Evolutionary conservation across 345 rosid genomes (phyloP), one percentile per base, ranked within the genome.

Genomic region (Hypericum perforatum): DNA sequence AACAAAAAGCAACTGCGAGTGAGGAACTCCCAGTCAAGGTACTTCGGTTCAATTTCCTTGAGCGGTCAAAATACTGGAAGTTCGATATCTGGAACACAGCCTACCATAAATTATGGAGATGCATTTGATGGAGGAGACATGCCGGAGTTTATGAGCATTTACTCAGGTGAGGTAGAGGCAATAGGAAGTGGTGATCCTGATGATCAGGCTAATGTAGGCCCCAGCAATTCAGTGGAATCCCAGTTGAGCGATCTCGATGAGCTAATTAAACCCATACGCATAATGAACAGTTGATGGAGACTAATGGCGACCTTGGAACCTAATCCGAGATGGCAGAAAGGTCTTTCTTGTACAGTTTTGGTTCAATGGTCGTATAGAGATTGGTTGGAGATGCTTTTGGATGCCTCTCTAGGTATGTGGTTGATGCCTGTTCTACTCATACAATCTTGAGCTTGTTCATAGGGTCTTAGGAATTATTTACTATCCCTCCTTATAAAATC

Each of bases 61-160:
- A 65, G 43, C 12, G 49, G 51, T 45, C 62, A 63, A 9, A 72
- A 74, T 58, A 53, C 72, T 7, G 72, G 68, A 71, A 57, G 56
- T 64, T 52, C 43, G 49, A 66, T 52, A 52, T 37, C 65, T 36
- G 78, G 70, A 43, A 69, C 72, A 47, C 61, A 12, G 12, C 14
- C 46, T 22, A 50, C 50, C 37, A 64, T 49, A 54, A 67, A 67
- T 39, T 44, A 41, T 15, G 64, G 8, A 36, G 61, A 57, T 49
- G 65, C 47, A 58, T 60, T 15, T 22, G 43, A 59, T 32, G 78
- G 67, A 50, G 78, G 63, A 37, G 53, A 66, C 54, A 62, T 68
- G 40, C 64, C 67, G 15, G 87, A 85, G 63, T 85, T 69, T 61
- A 74, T 92, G 42, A 44, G 57, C 64, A 78, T 92, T 37, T 81